Percentiles rank a stretch among this genome's conserved stretches.
Conservation (phyloP, 2,329 filamentous ascomycete species). For the Lachnellula suecica region DNA sequence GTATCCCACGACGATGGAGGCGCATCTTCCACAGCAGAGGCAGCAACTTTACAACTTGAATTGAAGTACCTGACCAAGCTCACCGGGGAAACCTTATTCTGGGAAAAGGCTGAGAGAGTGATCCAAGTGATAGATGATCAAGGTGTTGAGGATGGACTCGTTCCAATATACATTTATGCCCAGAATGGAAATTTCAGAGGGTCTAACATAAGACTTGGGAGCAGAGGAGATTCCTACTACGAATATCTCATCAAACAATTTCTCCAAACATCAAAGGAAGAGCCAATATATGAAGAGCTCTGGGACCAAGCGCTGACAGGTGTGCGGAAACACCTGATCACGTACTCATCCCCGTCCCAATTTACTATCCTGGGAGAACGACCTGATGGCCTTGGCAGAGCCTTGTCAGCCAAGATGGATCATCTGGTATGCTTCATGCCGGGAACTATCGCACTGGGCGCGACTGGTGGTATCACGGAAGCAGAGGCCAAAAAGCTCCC, state of each 20-base stretch:
- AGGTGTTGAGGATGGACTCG: slow-evolving; percentile 73
- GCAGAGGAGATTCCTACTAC: slow-evolving; percentile 95
- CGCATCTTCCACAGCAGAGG: slow-evolving; percentile 91
- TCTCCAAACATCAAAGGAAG: slow-evolving; percentile 84
- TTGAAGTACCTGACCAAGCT: slow-evolving; percentile 96
- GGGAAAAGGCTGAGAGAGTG: slow-evolving; percentile 87
- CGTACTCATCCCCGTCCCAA: slow-evolving; percentile 77
- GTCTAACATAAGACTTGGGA: slow-evolving; percentile 85
- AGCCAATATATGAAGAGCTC: slow-evolving; percentile 85
- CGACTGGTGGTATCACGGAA: slow-evolving; percentile 76
- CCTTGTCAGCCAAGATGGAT: slow-evolving; percentile 89
- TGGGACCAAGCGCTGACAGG: slow-evolving; percentile 86
- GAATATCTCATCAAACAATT: slow-evolving; percentile 99
- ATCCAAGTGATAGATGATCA: slow-evolving; percentile 90
- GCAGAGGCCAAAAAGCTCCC: slow-evolving; percentile 70
- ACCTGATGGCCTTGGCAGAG: slow-evolving; percentile 65
- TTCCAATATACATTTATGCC: slow-evolving; percentile 89
- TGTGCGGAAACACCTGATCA: slow-evolving; percentile 87
- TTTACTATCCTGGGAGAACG: slow-evolving; percentile 91
- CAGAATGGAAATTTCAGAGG: slow-evolving; percentile 77
- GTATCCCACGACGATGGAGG: slow-evolving; percentile 81
- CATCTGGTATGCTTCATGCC: slow-evolving; percentile 98
- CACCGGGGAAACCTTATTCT: slow-evolving; percentile 89
- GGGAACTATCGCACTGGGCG: slow-evolving; percentile 87
- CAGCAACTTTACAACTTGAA: slow-evolving; percentile 88